Conservation (phyloP, 176 grass and related monocot genomes). For the Oryza australiensis region DNA sequence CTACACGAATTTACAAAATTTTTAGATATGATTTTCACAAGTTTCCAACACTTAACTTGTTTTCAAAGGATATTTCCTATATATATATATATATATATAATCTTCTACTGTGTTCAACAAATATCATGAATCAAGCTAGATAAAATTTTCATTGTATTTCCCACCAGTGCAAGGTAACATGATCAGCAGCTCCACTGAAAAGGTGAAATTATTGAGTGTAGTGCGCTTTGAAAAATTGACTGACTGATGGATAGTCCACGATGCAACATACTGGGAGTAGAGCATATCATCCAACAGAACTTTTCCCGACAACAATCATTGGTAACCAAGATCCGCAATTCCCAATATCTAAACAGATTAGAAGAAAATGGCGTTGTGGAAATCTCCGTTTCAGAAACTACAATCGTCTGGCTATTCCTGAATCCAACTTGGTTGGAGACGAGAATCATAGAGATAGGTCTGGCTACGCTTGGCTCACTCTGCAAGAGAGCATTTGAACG, state of each 20-base stretch:
- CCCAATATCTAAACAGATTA: slow-evolving; percentile 16
- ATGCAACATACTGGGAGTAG: not conserved
- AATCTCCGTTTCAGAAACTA: not conserved
- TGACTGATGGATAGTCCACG: not conserved
- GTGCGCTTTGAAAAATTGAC: not conserved
- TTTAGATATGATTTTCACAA: too few relatives aligned
- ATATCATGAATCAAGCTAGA: not conserved
- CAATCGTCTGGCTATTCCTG: not conserved
- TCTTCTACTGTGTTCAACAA: not conserved
- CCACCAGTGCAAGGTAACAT: not conserved
- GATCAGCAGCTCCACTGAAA: not conserved
- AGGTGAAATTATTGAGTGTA: not conserved
- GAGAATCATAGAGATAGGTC: not conserved
- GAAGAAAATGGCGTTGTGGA: not conserved
- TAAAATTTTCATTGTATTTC: not conserved
- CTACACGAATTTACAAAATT: too few relatives aligned
- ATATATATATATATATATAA: not conserved
- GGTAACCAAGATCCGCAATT: not conserved
- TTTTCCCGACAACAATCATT: not conserved
- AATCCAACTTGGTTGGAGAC: not conserved
- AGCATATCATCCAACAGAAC: not conserved
- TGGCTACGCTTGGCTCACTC: not conserved
- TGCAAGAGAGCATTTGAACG: slow-evolving; percentile 27
- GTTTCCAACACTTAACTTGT: too few relatives aligned
- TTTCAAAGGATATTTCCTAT: too few relatives aligned